Conservation (phyloP, 129 eudicot species). For the Arctium lappa region DNA sequence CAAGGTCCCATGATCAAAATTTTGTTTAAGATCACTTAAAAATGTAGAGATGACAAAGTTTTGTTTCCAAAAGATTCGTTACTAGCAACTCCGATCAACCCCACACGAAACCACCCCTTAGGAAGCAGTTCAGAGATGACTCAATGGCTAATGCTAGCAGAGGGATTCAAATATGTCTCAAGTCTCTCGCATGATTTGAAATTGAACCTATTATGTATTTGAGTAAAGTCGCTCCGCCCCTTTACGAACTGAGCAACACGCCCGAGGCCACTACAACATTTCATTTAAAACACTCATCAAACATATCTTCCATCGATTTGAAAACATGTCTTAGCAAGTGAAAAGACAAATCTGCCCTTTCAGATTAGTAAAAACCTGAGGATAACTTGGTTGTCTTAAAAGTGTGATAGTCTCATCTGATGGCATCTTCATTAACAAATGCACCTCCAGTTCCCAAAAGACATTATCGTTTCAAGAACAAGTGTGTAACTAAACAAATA, state of each 20-base stretch:
- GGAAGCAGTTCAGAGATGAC: too few species aligned
- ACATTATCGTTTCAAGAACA: not conserved
- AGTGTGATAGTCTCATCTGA: not conserved
- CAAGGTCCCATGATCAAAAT: not conserved
- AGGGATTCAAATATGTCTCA: too few species aligned
- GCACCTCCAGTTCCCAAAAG: conserved; percentile 6
- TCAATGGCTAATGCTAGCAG: too few species aligned
- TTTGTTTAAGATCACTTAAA: not conserved
- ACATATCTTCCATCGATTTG: not conserved
- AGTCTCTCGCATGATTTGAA: too few species aligned
- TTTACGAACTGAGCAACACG: too few species aligned
- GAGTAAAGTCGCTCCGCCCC: too few species aligned
- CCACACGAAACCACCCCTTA: too few species aligned
- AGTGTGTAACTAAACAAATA: conserved; percentile 9
- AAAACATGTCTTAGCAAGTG: not conserved
- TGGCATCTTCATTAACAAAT: conserved; percentile 1
- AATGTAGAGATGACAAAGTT: not conserved
- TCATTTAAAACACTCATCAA: not conserved
- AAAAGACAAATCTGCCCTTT: not conserved
- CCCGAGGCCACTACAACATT: not conserved
- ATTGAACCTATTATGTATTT: too few species aligned
- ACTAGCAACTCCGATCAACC: not conserved
- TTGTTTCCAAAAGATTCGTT: not conserved
- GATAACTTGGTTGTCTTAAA: not conserved
- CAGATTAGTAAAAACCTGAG: not conserved